Base-by-base conservation (phyloP, 192 early-diverging fungal species). In the Backusella mclennaniae region DNA sequence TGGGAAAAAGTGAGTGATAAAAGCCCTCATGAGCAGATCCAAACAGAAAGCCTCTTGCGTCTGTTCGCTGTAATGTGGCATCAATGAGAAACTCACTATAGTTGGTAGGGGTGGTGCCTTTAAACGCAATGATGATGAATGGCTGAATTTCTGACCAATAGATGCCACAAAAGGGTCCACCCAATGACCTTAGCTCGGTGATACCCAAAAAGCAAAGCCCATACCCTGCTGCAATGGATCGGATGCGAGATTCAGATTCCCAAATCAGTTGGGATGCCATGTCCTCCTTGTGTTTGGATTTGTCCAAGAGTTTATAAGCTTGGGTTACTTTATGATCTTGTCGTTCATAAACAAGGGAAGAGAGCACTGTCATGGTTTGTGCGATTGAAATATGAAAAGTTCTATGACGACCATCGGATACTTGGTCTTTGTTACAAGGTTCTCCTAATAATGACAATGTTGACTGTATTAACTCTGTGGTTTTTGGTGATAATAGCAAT, bases 11-110 rank as follows among this genome's bases (percentile, higher is more conserved):
- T 1, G 82, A 80, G 14, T 82, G 79, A 31, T 89, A 89, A 67
- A 89, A 89, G 38, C 88, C 86, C 49, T 86, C 78, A 63, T 89
- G 88, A 6, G 82, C 84, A 31, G 82, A 80, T n/a, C 88, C 88
- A 74, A 84, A 89, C 4, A 89, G 44, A 73, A 74, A 87, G n/a
- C 81, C 59, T 21, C 79, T 77, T 5, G 86, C 88, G 63, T 89
- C 79, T 14, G 80, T 77, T 19, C 86, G 83, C 71, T 89, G 88
- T 15, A 89, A 66, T 1, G 77, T 80, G 11, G 74, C 76, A 74
- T 89, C 86, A 3, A 85, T 35, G 11, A 89, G 39, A 23, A 85
- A 86, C 26, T 89, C 86, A 26, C 80, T 84, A 70, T 86, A 87
- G 21, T 82, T 83, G 17, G 85, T 82, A n/a, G 85, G 77, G 1